A percentile compares a stretch with the other conserved stretches of the same genome.
These are phyloP conservation scores for Cercophora scortea DNA, from an alignment of 495 filamentous ascomycete species.

Conservation along the genomic window DNA sequence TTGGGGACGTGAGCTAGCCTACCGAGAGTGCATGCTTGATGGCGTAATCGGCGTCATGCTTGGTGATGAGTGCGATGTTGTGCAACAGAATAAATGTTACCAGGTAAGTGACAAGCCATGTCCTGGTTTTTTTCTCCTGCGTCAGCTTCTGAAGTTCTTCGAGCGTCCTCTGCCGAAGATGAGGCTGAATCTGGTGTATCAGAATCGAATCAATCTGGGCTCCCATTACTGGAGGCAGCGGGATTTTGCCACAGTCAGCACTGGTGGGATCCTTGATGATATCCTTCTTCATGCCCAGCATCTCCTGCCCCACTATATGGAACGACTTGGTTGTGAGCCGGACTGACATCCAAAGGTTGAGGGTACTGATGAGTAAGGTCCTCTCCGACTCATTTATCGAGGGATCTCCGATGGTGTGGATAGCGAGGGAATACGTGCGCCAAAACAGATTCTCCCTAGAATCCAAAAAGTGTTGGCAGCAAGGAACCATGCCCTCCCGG, in stretches of 20 bases:
- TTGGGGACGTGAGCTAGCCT: constrained; percentile 8
- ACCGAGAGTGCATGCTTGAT: constrained; percentile 44
- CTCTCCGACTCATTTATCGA: constrained; percentile 23
- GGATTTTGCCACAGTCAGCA: constrained; percentile 43
- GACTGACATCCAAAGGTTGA: constrained; percentile 51
- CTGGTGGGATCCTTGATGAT: constrained; percentile 40
- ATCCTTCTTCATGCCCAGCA: constrained; percentile 40
- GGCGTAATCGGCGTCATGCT: constrained; percentile 49
- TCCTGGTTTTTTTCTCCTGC: constrained; percentile 45
- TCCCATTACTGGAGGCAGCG: constrained; percentile 52
- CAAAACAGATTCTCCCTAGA: constrained; percentile 30
- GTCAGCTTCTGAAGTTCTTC: constrained; percentile 49
- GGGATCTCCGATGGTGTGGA: constrained; percentile 21
- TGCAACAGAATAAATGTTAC: constrained; percentile 52
- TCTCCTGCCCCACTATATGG: constrained; percentile 47
- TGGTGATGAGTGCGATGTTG: constrained; percentile 49
- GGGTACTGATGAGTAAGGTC: constrained; percentile 37
- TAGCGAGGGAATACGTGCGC: constrained; percentile 34
- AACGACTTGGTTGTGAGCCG: constrained; percentile 49
- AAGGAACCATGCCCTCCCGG: constrained; percentile 25
- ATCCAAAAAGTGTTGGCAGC: constrained; percentile 31
- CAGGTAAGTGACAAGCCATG: constrained; percentile 51
- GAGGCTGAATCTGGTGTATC: constrained; percentile 49
- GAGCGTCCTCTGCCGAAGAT: constrained; percentile 44
- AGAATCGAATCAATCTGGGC: constrained; percentile 51